Percentiles rank a stretch among this genome's conserved stretches.
Evolutionary conservation across 495 filamentous ascomycete genomes (phyloP).

Genomic region (Collariella sp.): DNA sequence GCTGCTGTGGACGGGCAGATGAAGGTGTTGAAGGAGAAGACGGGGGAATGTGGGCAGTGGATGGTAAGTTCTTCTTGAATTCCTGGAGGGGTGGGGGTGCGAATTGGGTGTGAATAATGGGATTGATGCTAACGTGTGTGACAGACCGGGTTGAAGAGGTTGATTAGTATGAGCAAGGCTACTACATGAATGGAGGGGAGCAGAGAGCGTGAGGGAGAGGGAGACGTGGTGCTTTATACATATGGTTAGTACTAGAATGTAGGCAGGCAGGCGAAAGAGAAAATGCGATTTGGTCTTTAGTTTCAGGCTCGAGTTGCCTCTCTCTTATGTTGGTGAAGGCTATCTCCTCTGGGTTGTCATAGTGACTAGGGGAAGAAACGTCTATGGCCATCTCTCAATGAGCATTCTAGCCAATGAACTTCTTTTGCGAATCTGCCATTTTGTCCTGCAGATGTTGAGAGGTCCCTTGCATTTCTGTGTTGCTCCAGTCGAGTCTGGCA

Average conservation of each 20-base stretch:
- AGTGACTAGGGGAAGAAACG: no score
- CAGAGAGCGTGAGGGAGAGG: neutral
- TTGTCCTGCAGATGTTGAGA: neutral
- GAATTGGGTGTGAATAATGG: no score
- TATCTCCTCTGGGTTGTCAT: no score
- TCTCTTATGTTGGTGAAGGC: no score
- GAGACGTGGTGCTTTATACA: neutral
- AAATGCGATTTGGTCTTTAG: neutral
- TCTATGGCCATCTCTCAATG: no score
- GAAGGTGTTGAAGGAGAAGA: slow-evolving; percentile 73
- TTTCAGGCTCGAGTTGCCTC: no score
- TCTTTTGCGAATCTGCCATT: no score
- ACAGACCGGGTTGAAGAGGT: slow-evolving; percentile 81
- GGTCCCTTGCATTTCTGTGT: neutral
- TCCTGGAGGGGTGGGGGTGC: no score
- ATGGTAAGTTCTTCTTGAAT: slow-evolving; percentile 60
- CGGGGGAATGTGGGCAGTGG: slow-evolving; percentile 84
- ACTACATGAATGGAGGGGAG: slow-evolving; percentile 40
- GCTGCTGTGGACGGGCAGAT: slow-evolving; percentile 67
- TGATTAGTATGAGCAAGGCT: slow-evolving; percentile 84
- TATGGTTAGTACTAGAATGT: neutral
- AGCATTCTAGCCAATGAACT: no score
- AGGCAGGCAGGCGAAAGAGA: neutral
- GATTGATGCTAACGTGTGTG: slow-evolving; percentile 5
- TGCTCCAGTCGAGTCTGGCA: no score